Percentiles rank a stretch among this genome's conserved stretches.
Evolutionary conservation across 2,329 filamentous ascomycete species (phyloP).

Genomic region (Apiospora phragmitis): DNA sequence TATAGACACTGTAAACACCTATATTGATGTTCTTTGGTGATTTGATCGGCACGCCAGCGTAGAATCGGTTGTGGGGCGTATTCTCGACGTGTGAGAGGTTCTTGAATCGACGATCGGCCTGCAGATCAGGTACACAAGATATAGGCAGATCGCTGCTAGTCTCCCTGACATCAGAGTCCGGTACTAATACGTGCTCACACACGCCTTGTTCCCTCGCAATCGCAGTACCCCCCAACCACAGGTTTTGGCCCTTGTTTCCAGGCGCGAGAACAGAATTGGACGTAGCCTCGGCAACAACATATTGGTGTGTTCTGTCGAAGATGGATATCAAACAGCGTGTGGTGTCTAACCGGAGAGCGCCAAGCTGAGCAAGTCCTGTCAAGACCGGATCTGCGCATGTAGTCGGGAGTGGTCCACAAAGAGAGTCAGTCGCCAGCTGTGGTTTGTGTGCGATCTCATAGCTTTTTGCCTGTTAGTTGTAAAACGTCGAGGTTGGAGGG

Average conservation of each 20-base stretch:
- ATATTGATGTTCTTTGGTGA: slow-evolving; percentile 18
- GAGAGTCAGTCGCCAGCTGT: background rate
- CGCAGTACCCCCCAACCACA: slow-evolving; percentile 30
- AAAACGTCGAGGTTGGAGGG: background rate
- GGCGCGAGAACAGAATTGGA: slow-evolving; percentile 36
- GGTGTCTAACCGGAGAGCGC: slow-evolving; percentile 41
- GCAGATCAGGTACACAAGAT: slow-evolving; percentile 35
- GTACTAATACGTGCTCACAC: slow-evolving; percentile 31
- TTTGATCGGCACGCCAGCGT: slow-evolving; percentile 20
- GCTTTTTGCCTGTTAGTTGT: background rate
- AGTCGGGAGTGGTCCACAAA: background rate
- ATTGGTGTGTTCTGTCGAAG: slow-evolving; percentile 48
- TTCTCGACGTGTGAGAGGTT: slow-evolving; percentile 25
- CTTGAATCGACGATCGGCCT: slow-evolving; percentile 30
- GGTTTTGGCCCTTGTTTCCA: slow-evolving; percentile 12
- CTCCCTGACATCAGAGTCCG: background rate
- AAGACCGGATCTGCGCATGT: slow-evolving; percentile 37
- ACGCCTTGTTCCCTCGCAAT: slow-evolving; percentile 31
- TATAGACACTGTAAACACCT: slow-evolving; percentile 18
- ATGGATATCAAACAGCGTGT: slow-evolving; percentile 49
- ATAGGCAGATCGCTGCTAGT: slow-evolving; percentile 29
- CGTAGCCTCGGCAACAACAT: slow-evolving; percentile 53
- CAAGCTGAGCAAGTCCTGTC: slow-evolving; percentile 52
- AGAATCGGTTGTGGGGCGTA: slow-evolving; percentile 23
- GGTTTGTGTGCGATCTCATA: slow-evolving; percentile 10